Conservation (phyloP, 2,329 filamentous ascomycete genomes). For the Arachnopeziza araneosa region DNA sequence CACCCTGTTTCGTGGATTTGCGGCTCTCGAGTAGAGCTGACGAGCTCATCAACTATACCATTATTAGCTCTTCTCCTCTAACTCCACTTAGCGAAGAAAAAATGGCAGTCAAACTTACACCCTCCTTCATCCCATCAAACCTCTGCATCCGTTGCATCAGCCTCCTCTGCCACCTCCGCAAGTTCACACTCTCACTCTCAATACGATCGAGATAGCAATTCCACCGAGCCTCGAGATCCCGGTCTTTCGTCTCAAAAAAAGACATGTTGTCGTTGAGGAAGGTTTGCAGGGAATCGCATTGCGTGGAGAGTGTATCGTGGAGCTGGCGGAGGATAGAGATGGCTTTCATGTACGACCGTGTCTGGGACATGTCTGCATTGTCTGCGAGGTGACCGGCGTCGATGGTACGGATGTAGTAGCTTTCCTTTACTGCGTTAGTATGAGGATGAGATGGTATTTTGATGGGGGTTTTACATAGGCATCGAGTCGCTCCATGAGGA, state of each 20-base stretch:
- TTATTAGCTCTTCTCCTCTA: no score
- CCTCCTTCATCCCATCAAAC: neutral
- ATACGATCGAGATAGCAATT: neutral
- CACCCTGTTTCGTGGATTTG: neutral
- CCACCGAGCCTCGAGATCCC: neutral
- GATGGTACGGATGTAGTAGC: neutral
- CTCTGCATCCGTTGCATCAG: neutral
- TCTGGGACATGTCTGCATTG: neutral
- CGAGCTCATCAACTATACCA: neutral
- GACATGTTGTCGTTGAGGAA: neutral
- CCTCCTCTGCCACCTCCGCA: neutral
- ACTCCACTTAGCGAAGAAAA: neutral
- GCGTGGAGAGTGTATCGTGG: neutral
- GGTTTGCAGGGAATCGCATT: neutral
- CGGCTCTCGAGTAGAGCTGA: neutral
- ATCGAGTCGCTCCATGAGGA: neutral
- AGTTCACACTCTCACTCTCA: neutral
- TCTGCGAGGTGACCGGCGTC: neutral
- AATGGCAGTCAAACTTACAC: neutral
- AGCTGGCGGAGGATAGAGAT: neutral
- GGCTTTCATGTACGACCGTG: neutral
- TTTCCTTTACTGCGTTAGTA: neutral
- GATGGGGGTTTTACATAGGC: neutral
- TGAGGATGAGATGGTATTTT: neutral
- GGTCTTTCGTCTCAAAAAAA: neutral